Base-by-base conservation (phyloP, 139 green algal genomes). In the Spirogloea muscicola region DNA sequence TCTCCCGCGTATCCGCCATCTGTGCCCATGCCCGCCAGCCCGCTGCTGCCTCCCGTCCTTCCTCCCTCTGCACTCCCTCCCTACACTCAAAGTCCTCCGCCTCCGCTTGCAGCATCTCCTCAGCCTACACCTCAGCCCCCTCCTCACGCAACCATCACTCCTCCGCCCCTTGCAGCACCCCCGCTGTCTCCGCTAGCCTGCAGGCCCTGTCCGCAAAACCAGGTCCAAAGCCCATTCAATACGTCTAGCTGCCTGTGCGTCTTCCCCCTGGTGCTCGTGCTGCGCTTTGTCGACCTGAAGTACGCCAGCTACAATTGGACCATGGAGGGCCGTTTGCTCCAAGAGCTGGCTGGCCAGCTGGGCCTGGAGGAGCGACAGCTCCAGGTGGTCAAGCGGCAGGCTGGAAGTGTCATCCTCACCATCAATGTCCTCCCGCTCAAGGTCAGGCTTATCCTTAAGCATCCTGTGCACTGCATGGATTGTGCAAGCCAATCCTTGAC, bases 361-460 rank as follows among this genome's bases (percentile, higher is more conserved):
- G 7, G 16, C 27, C n/a, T 65, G 25, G 38, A 57, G 29, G 27
- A 31, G 25, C 6, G 37, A 18, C 67, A 76, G 42, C 40, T 76
- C 18, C 29, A 33, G 40, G 67, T 76, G 46, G 31, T 69, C 29
- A 49, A 40, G 16, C 49, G 49, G 18, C n/a, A 27, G 6, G 7
- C 49, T 27, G 67, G 67, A 21, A 76, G 67, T 42, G 67, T 76
- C 3, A 76, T 76, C 13, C 39, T 76, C 21, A 49, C 27, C n/a
- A 61, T 76, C 6, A 10, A 43, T 10, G 10, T 76, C 34, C 67
- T 76, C 16, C 49, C 67, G 0, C 59, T 68, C 43, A 13, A 6
- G n/a, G 59, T 68, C n/a, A n/a, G n/a, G n/a, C n/a, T n/a, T n/a
- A n/a, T n/a, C n/a, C n/a, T n/a, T n/a, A n/a, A n/a, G n/a, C n/a